Evolutionary conservation across 441 rosid species (phyloP).

Genomic region (Populus hybrid): DNA sequence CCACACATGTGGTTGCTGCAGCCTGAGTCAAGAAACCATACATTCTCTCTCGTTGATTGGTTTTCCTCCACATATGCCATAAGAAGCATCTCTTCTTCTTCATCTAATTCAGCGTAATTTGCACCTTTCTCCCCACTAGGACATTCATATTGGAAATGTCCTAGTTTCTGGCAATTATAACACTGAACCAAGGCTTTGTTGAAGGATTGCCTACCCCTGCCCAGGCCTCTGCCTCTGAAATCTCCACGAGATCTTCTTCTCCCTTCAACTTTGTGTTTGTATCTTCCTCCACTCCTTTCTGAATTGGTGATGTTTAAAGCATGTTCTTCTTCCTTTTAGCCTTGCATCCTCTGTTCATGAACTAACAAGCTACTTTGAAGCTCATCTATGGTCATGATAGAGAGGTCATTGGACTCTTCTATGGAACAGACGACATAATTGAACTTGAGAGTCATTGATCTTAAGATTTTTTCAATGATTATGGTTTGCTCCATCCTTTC

Average conservation of each 20-base stretch:
- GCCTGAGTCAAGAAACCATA: not conserved
- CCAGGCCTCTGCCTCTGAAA: not conserved
- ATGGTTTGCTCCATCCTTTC: not conserved
- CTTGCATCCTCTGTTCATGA: not conserved
- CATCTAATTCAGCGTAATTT: too few relatives aligned
- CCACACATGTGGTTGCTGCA: not conserved
- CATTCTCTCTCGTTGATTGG: not conserved
- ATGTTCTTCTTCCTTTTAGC: not conserved
- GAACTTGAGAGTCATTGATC: not conserved
- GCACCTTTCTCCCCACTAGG: accelerated
- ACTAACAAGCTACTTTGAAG: not conserved
- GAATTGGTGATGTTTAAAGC: too few relatives aligned
- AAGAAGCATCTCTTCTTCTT: too few relatives aligned
- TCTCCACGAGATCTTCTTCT: not conserved
- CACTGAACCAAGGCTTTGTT: not conserved
- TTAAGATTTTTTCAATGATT: not conserved
- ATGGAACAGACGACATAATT: not conserved
- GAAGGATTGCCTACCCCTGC: not conserved
- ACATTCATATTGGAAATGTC: not conserved
- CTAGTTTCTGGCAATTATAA: too few relatives aligned
- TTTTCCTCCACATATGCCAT: not conserved
- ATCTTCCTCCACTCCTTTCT: not conserved
- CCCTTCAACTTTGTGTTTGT: not conserved
- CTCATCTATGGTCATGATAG: not conserved
- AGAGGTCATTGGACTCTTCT: not conserved